phyloP scores from a whole-genome alignment of 2,329 filamentous ascomycete genomes.

The Parastagonospora nodorum region DNA sequence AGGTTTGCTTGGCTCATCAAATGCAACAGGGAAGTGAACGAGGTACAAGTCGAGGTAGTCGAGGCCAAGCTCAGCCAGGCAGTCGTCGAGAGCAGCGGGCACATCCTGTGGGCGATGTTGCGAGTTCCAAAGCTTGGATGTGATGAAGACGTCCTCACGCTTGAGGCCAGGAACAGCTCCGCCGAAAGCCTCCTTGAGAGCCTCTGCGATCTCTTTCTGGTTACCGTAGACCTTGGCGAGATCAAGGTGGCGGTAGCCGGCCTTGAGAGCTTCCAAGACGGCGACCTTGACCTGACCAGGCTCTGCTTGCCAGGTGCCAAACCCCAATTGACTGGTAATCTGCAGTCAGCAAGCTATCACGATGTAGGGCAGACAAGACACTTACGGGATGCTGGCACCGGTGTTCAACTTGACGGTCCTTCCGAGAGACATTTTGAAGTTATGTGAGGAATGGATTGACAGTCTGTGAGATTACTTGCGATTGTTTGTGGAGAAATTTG shows the following conservation, averaged over 20 bases:
- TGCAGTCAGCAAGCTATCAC: constrained; percentile 50
- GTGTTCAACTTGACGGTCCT: constrained; percentile 62
- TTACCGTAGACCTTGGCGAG: constrained; percentile 39
- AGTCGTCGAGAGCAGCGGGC: constrained; percentile 72
- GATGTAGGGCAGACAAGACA: constrained; percentile 62
- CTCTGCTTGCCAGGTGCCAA: constrained; percentile 41
- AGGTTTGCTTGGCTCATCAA: constrained; percentile 53
- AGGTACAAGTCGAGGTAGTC: constrained; percentile 92
- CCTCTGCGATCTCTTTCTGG: constrained; percentile 35
- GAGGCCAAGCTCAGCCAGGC: constrained; percentile 75
- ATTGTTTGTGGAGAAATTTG: neutral
- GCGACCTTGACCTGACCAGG: constrained; percentile 47
- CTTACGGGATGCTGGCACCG: constrained; percentile 76
- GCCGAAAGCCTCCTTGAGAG: constrained; percentile 33
- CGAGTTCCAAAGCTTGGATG: constrained; percentile 89
- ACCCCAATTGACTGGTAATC: constrained; percentile 65
- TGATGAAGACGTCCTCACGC: constrained; percentile 48
- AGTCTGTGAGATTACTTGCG: constrained; percentile 3
- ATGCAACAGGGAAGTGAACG: constrained; percentile 69
- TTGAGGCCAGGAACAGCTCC: constrained; percentile 54
- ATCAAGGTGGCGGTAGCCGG: constrained; percentile 39
- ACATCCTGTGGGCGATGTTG: constrained; percentile 75
- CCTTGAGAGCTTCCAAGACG: constrained; percentile 44
- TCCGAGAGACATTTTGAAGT: constrained; percentile 34
- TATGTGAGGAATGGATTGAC: neutral